These are phyloP conservation scores for Euphorbia corollata DNA, from an alignment of 441 rosid genomes.

Conservation along the genomic window DNA sequence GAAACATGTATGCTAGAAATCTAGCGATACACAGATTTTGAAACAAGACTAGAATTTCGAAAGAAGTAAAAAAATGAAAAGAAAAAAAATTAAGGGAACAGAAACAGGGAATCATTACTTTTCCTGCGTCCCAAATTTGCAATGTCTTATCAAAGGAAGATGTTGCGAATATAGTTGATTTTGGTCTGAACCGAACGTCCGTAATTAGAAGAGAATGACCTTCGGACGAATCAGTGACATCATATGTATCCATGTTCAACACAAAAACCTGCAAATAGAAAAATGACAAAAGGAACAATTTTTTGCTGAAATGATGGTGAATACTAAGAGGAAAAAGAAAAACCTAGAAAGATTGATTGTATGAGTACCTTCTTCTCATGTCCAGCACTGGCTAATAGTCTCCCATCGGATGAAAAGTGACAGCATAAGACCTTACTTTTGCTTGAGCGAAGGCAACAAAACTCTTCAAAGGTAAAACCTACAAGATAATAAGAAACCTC, in stretches of 20 bases:
- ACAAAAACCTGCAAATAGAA: constrained; percentile 29
- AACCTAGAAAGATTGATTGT: constrained; percentile 1
- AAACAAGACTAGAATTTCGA: not conserved
- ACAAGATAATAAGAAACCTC: constrained; percentile 11
- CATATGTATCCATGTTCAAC: constrained; percentile 31
- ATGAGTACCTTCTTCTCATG: constrained; percentile 36
- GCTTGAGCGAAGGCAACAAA: constrained; percentile 27
- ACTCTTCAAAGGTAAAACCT: constrained; percentile 34
- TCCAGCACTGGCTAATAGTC: constrained; percentile 35
- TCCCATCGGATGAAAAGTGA: constrained; percentile 43
- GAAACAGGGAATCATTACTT: constrained; percentile 18
- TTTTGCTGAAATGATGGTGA: not conserved
- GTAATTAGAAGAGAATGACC: constrained; percentile 30
- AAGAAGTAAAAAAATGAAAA: not conserved
- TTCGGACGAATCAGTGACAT: constrained; percentile 22
- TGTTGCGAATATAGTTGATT: constrained; percentile 29
- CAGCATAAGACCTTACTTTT: constrained; percentile 32
- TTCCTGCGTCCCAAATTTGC: constrained; percentile 40
- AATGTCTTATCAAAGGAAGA: constrained; percentile 41
- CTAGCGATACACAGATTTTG: not conserved
- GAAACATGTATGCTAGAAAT: not conserved
- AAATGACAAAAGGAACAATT: not conserved
- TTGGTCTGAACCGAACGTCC: constrained; percentile 37
- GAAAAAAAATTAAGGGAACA: not conserved
- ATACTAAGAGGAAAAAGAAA: constrained; percentile 9